These are phyloP conservation scores for Fusarium nanum DNA, from an alignment of 2,329 filamentous ascomycete genomes.

Conservation along the genomic window DNA sequence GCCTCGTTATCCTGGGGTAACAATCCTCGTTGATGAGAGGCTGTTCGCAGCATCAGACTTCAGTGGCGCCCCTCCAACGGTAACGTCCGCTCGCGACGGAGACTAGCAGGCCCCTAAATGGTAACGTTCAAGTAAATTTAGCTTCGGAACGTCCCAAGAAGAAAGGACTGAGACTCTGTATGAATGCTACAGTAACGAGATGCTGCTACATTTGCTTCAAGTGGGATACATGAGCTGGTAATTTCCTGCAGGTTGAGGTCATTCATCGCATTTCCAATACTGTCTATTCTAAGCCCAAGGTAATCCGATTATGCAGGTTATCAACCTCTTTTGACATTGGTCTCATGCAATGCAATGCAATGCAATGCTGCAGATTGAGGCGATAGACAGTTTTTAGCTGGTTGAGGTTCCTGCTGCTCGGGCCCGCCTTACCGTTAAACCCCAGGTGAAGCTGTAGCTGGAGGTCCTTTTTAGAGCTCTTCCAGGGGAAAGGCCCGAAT, in stretches of 20 bases:
- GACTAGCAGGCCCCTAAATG: neutral
- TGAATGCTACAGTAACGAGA: conserved; percentile 3
- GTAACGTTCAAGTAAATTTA: conserved; percentile 14
- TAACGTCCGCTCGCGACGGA: conserved; percentile 29
- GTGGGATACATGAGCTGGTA: neutral
- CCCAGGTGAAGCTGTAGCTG: conserved; percentile 15
- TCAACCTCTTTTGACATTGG: conserved; percentile 3
- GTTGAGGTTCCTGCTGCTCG: neutral
- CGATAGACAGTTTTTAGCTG: neutral
- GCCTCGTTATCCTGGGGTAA: conserved; percentile 18
- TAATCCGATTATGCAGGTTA: neutral
- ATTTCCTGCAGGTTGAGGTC: neutral
- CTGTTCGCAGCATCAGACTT: conserved; percentile 5
- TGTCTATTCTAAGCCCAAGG: neutral
- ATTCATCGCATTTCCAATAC: neutral
- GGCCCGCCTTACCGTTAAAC: conserved; percentile 8
- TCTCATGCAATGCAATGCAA: neutral
- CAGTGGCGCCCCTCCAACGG: conserved; percentile 25
- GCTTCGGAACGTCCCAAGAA: neutral
- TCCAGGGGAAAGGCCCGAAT: conserved; percentile 44
- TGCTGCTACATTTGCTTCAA: neutral
- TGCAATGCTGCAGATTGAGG: neutral
- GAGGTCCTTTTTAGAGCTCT: conserved; percentile 37
- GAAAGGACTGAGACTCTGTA: neutral
- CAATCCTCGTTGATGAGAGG: conserved; percentile 15